These are phyloP conservation scores for Pseudogymnoascus sp. DNA, from an alignment of 2,329 filamentous ascomycete species.

Conservation along the genomic window DNA sequence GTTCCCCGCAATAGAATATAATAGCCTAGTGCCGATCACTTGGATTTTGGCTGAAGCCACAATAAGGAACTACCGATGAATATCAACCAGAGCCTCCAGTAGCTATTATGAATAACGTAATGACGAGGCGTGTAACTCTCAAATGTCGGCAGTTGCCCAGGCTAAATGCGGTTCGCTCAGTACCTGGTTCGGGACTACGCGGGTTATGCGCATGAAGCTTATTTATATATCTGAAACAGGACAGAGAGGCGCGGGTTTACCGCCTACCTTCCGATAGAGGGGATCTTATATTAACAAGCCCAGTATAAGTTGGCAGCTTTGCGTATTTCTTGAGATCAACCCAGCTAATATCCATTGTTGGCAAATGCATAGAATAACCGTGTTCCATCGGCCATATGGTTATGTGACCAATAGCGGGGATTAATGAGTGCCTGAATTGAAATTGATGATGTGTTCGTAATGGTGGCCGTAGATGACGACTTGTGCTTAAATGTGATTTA, in stretches of 20 bases:
- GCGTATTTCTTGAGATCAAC: not conserved
- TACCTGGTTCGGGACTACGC: not conserved
- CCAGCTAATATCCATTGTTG: not conserved
- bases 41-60: slow-evolving; percentile 1
- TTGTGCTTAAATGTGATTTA: not conserved
- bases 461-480: not conserved
- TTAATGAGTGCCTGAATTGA: not conserved
- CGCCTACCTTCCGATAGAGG: not conserved
- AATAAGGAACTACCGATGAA: not conserved
- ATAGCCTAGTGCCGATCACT: slow-evolving; percentile 1
- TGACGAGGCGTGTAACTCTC: not conserved
- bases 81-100: not conserved
- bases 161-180: not conserved
- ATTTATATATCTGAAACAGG: slow-evolving; percentile 1
- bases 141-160: not conserved
- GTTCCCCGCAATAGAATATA: not conserved
- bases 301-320: not conserved
- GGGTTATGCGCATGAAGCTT: not conserved
- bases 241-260: not conserved
- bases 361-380: not conserved
- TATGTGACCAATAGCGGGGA: not conserved
- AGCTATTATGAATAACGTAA: not conserved
- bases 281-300: not conserved
- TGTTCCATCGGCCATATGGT: not conserved
- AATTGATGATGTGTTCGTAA: not conserved